Conservation (phyloP, 2,329 filamentous ascomycete species). For the Raffaelea arxii region DNA sequence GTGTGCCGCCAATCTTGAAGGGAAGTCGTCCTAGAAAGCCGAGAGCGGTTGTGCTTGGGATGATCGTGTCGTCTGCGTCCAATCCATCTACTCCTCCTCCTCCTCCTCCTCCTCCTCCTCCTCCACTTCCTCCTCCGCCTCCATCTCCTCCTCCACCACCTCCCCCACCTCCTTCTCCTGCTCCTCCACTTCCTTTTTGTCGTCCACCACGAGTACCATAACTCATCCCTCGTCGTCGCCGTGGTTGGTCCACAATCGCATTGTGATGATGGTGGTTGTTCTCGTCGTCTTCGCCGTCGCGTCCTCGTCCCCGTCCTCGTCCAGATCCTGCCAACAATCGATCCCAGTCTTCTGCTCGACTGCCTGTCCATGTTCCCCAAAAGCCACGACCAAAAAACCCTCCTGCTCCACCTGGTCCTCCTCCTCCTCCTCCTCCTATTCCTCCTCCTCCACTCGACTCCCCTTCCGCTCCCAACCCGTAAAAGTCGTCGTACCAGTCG, state of each 20-base stretch:
- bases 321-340: slow-evolving; percentile 65
- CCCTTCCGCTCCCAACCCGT: slow-evolving; percentile 16
- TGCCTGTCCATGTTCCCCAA: slow-evolving; percentile 62
- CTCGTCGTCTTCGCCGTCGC: slow-evolving; percentile 16
- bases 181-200: slow-evolving; percentile 2
- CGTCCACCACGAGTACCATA: slow-evolving; percentile 59
- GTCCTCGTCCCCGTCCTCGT: slow-evolving; percentile 26
- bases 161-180: background rate
- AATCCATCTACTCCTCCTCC: too few species aligned
- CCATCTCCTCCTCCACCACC: background rate
- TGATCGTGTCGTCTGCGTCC: slow-evolving; percentile 72
- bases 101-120: background rate
- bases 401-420: slow-evolving; percentile 11
- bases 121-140: background rate
- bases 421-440: slow-evolving; percentile 23
- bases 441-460: slow-evolving; percentile 15
- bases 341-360: slow-evolving; percentile 65
- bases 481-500: slow-evolving; percentile 70
- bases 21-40: slow-evolving; percentile 78
- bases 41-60: slow-evolving; percentile 74
- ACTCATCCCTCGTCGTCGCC: slow-evolving; percentile 73
- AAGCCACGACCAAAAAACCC: slow-evolving; percentile 46
- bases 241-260: slow-evolving; percentile 51
- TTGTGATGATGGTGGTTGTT: slow-evolving; percentile 5
- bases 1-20: slow-evolving; percentile 71